Evolutionary conservation across 1,284 basidiomycete genomes (phyloP), one percentile per base, ranked within the genome.

Genomic region (Heliocybe sulcata): DNA sequence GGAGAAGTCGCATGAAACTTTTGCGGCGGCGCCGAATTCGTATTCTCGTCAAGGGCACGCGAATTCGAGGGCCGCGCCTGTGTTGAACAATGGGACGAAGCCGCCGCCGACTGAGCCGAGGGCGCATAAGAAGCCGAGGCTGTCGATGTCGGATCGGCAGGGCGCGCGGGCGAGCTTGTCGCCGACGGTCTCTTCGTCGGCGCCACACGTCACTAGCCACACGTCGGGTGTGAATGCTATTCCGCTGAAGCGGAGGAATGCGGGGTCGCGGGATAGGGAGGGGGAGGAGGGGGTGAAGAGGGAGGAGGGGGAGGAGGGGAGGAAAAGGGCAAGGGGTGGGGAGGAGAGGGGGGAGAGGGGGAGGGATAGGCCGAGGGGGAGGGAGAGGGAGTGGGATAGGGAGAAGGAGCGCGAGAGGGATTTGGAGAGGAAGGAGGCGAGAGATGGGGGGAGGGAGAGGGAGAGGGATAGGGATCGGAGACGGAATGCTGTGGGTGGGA

Each of bases 41-140:
- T 73, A 60, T 59, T 65, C 33, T 64, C 66, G 65, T 12, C 12
- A 4, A 31, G 29, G 29, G 49, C 57, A 53, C 51, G 20, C 58
- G 35, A 49, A 51, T 16, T 54, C 58, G 31, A 59, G 63, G 12
- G 38, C 53, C 10, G 3, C 61, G 35, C 29, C 51, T n/a, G 31
- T 57, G 1, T 42, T 58, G 2, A 29, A 62, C 12, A 71, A 67
- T n/a, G n/a, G n/a, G n/a, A n/a, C n/a, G n/a, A 87, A 82, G 65
- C 73, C 72, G 2, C 82, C 80, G 10, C 88, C 89, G 0, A 91
- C 87, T 2, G 88, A 81, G 16, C 88, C 88, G 2, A 80, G 88
- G 51, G 86, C 86, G 19, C 76, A 87, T 67, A 90, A 90, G 73
- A 87, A 85, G 63, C 81, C 82, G 16, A 82, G 87, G 11, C 70